Percentiles rank a stretch among this genome's conserved stretches.
phyloP scores from a whole-genome alignment of 352 stramenopile species.

The Globisporangium lucens region DNA sequence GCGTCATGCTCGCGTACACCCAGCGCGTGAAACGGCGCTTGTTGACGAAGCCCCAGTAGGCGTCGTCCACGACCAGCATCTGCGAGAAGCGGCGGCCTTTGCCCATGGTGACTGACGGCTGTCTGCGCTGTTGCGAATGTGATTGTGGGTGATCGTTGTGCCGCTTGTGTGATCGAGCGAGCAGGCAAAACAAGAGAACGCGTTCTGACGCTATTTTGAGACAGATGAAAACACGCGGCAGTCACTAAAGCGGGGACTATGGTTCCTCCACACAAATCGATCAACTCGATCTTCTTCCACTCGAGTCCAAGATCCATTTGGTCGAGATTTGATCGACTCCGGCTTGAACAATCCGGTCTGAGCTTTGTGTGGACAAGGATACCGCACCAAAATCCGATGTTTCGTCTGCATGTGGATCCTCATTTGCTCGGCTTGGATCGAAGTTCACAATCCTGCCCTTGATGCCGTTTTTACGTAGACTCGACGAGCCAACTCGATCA shows the following conservation, averaged over 20 bases:
- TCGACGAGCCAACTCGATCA: background rate
- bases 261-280: background rate
- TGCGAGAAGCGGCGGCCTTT: slow-evolving; percentile 58
- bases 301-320: too few species aligned
- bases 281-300: too few species aligned
- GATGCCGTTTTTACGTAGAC: background rate
- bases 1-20: slow-evolving; percentile 65
- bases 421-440: background rate
- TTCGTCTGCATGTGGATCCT: background rate
- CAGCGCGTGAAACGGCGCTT: slow-evolving; percentile 74
- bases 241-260: background rate
- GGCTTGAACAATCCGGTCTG: background rate
- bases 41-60: slow-evolving; percentile 77
- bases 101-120: slow-evolving; percentile 32
- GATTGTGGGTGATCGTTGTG: background rate
- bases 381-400: background rate
- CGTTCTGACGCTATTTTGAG: background rate
- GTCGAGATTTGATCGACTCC: too few species aligned
- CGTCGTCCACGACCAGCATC: slow-evolving; percentile 72
- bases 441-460: background rate
- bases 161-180: background rate
- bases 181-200: background rate
- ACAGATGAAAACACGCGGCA: background rate
- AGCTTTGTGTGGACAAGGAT: background rate
- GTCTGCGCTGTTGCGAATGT: background rate